Percentiles rank a stretch among this genome's conserved stretches.
Conservation (phyloP, 805 yeast species). For the Priceomyces haplophilus region DNA sequence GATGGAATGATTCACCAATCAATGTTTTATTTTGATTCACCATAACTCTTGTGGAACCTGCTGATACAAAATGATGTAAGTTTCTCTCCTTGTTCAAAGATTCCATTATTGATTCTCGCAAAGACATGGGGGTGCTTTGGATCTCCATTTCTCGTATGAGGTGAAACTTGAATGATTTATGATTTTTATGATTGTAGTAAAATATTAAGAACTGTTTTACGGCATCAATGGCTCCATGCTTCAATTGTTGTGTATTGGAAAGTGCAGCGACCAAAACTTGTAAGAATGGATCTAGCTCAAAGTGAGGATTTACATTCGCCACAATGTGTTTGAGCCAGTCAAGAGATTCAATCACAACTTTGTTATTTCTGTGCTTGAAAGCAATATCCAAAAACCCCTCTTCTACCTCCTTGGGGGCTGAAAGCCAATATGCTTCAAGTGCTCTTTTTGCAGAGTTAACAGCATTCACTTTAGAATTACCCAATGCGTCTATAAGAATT, state of each 20-base stretch:
- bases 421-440: conserved; percentile 52
- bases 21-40: conserved; percentile 5
- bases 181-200: conserved; percentile 28
- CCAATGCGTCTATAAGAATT: conserved; percentile 45
- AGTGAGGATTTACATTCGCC: conserved; percentile 29
- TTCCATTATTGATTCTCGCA: conserved; percentile 10
- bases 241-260: conserved; percentile 5
- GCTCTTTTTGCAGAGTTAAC: conserved; percentile 49
- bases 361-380: conserved; percentile 34
- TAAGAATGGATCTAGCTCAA: conserved; percentile 27
- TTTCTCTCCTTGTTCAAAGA: conserved; percentile 1
- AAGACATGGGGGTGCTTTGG: conserved; percentile 25
- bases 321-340: conserved; percentile 43
- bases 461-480: conserved; percentile 36
- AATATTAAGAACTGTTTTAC: conserved; percentile 20
- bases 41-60: conserved; percentile 25
- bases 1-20: background rate
- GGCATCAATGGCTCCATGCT: conserved; percentile 14
- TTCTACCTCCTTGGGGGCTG: conserved; percentile 49
- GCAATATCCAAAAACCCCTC: conserved; percentile 42
- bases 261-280: conserved; percentile 21
- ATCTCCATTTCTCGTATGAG: conserved; percentile 39
- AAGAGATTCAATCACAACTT: conserved; percentile 43
- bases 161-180: conserved; percentile 44
- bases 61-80: conserved; percentile 18